phyloP scores from a whole-genome alignment of 495 filamentous ascomycete species.

The Lentithecium fluviatile region DNA sequence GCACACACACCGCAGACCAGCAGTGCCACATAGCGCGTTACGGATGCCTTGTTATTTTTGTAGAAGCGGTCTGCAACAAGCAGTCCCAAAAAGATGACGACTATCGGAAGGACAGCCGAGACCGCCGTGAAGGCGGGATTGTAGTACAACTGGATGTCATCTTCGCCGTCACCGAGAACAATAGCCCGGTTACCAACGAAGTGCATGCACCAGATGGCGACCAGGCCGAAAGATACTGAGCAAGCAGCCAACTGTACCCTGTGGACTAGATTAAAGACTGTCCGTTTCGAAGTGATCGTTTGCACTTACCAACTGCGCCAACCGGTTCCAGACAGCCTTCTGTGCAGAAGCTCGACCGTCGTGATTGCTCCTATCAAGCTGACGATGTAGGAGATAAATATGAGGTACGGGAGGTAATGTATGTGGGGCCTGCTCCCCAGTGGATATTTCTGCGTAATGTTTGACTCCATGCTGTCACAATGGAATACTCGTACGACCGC shows the following conservation, averaged over 20 bases:
- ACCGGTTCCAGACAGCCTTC: constrained; percentile 46
- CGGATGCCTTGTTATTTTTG: constrained; percentile 47
- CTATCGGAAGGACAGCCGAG: constrained; percentile 78
- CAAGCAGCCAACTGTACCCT: constrained; percentile 72
- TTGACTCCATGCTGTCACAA: not conserved
- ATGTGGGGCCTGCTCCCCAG: constrained; percentile 32
- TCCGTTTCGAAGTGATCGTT: not conserved
- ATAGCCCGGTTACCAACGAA: constrained; percentile 84
- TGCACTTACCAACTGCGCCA: constrained; percentile 38
- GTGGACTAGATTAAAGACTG: not conserved
- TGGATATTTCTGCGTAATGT: constrained; percentile 14
- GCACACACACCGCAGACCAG: constrained; percentile 63
- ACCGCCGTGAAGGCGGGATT: constrained; percentile 67
- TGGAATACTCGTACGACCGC: too few relatives aligned
- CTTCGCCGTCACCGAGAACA: constrained; percentile 59
- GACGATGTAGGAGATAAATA: constrained; percentile 74
- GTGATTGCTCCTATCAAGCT: constrained; percentile 74
- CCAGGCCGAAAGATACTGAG: constrained; percentile 74
- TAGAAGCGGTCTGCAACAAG: constrained; percentile 50
- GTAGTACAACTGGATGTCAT: constrained; percentile 69
- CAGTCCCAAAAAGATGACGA: constrained; percentile 72
- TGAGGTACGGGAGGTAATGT: constrained; percentile 60
- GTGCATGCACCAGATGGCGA: constrained; percentile 85
- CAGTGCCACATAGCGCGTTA: constrained; percentile 25
- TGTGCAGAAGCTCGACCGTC: constrained; percentile 78